A percentile compares a stretch with the other conserved stretches of the same genome.
Evolutionary conservation across 148 eudicot species (phyloP).

Genomic region (Silene uniflora): DNA sequence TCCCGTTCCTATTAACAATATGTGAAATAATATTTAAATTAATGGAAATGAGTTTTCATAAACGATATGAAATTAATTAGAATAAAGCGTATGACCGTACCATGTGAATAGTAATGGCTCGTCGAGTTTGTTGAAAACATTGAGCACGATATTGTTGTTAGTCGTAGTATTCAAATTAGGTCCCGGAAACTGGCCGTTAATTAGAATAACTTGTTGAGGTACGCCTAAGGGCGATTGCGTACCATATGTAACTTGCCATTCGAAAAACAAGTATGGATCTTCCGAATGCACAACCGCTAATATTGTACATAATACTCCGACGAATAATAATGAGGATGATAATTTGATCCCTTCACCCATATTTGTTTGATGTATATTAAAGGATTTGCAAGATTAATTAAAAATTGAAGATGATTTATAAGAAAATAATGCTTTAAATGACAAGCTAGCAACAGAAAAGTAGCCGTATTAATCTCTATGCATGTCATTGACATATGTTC

Average conservation of each 20-base stretch:
- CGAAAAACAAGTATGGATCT: conserved; percentile 44
- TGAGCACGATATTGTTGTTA: conserved; percentile 48
- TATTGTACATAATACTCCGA: conserved; percentile 11
- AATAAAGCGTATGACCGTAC: conserved; percentile 10
- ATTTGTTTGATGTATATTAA: neutral
- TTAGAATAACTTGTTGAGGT: conserved; percentile 47
- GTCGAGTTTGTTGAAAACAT: conserved; percentile 50
- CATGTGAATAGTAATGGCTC: conserved; percentile 60
- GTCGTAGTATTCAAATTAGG: conserved; percentile 51
- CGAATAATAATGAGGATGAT: conserved; percentile 1
- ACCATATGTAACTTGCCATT: conserved; percentile 51
- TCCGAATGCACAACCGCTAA: conserved; percentile 28
- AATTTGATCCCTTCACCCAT: conserved; percentile 21
- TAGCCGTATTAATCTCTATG: conserved; percentile 19
- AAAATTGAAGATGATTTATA: conserved; percentile 2
- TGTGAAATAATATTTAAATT: neutral
- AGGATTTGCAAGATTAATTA: neutral
- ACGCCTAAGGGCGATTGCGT: conserved; percentile 43
- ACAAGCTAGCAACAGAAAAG: conserved; percentile 10
- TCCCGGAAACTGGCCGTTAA: conserved; percentile 55
- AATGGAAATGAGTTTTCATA: neutral
- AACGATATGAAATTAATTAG: neutral
- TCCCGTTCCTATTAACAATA: conserved; percentile 29
- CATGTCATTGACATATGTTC: conserved; percentile 12
- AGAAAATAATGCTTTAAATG: conserved; percentile 1